phyloP scores from a whole-genome alignment of 306 rosid genomes.

The Sphenostylis stenocarpa region DNA sequence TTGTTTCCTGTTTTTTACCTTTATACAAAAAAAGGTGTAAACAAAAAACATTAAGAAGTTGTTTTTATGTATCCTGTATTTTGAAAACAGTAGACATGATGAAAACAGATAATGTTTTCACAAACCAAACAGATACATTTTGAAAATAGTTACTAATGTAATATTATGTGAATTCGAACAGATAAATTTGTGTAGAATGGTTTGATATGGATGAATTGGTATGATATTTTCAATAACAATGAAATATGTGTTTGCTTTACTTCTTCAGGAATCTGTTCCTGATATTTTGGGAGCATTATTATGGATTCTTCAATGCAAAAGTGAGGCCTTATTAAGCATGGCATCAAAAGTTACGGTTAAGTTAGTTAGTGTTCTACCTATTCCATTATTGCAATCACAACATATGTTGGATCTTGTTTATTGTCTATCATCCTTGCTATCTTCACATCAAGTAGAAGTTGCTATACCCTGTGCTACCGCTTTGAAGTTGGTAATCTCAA shows the following conservation, averaged over 20 bases:
- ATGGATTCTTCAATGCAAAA: conserved; percentile 72
- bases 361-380: conserved; percentile 59
- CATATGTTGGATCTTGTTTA: conserved; percentile 59
- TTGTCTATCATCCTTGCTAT: conserved; percentile 64
- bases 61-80: not conserved
- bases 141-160: not conserved
- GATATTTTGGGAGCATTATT: conserved; percentile 68
- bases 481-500: conserved; percentile 59
- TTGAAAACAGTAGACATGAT: not conserved
- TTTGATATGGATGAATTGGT: not conserved
- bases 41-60: not conserved
- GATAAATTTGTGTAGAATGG: not conserved
- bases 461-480: conserved; percentile 60
- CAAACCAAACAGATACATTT: not conserved
- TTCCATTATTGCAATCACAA: conserved; percentile 44
- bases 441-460: conserved; percentile 55
- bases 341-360: conserved; percentile 63
- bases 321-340: conserved; percentile 43
- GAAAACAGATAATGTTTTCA: not conserved
- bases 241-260: conserved; percentile 9
- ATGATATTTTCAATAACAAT: conserved; percentile 22
- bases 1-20: not conserved
- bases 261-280: conserved; percentile 62
- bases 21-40: not conserved
- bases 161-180: not conserved